phyloP scores from a whole-genome alignment of 2,329 filamentous ascomycete species.

The Aspergillus amoenus region DNA sequence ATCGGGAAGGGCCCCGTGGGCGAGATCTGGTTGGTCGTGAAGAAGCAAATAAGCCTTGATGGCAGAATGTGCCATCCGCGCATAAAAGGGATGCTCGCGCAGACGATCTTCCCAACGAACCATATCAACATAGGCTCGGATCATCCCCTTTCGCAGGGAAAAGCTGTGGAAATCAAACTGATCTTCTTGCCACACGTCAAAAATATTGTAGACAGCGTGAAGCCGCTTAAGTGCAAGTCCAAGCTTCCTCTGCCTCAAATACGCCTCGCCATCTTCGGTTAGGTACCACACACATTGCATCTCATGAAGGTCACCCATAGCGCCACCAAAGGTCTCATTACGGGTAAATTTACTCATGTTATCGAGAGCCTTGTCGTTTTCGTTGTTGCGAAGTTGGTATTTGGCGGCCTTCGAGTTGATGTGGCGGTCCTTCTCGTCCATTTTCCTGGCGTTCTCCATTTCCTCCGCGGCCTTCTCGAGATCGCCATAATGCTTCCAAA shows the following conservation, averaged over 20 bases:
- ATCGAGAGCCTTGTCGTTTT: slow-evolving; percentile 80
- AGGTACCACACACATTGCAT: slow-evolving; percentile 99
- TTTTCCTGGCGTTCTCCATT: slow-evolving; percentile 82
- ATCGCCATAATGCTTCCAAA: slow-evolving; percentile 88
- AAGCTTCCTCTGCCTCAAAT: slow-evolving; percentile 75
- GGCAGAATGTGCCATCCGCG: slow-evolving; percentile 76
- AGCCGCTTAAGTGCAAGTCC: slow-evolving; percentile 91
- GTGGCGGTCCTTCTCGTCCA: slow-evolving; percentile 89
- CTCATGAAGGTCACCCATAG: slow-evolving; percentile 85
- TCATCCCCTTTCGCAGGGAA: slow-evolving; percentile 93
- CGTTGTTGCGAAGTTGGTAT: slow-evolving; percentile 89
- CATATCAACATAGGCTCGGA: slow-evolving; percentile 94
- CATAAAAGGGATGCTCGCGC: slow-evolving; percentile 90
- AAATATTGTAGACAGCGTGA: slow-evolving; percentile 84
- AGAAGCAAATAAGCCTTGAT: slow-evolving; percentile 78
- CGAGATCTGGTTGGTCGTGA: slow-evolving; percentile 69
- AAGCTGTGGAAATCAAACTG: slow-evolving; percentile 99
- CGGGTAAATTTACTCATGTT: slow-evolving; percentile 94
- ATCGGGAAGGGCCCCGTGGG: slow-evolving; percentile 55
- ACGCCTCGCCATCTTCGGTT: slow-evolving; percentile 90
- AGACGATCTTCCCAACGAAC: slow-evolving; percentile 91
- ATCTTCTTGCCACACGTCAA: slow-evolving; percentile 96
- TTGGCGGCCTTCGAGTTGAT: slow-evolving; percentile 99
- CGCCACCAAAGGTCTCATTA: slow-evolving; percentile 82
- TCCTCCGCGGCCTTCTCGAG: slow-evolving; percentile 74